Conservation (phyloP, 2,329 filamentous ascomycete species). For the Cladosporium sp. region DNA sequence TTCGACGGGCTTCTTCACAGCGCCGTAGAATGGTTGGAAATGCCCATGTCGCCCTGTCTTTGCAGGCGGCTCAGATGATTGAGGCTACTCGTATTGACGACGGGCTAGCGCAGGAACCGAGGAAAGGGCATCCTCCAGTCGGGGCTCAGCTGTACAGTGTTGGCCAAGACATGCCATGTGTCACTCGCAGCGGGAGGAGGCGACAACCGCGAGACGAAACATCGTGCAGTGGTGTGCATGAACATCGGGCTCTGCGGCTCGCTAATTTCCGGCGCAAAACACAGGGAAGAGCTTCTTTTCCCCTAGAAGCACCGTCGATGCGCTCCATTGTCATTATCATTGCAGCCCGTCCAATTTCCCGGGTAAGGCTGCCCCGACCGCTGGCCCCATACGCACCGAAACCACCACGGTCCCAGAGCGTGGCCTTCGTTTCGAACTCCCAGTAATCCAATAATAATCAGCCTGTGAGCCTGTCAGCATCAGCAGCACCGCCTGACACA, state of each 20-base stretch:
- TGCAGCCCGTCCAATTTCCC: conserved; percentile 6
- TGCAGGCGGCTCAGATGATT: not conserved
- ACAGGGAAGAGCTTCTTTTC: not conserved
- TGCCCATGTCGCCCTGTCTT: not conserved
- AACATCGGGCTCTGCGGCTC: not conserved
- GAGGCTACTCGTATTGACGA: not conserved
- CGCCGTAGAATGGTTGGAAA: not conserved
- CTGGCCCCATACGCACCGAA: not conserved
- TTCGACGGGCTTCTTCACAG: not conserved
- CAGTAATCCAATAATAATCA: not conserved
- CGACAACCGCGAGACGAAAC: not conserved
- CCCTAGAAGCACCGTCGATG: not conserved
- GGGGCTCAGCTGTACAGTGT: not conserved
- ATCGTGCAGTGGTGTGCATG: not conserved
- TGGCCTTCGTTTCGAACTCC: not conserved
- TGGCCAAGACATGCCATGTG: not conserved
- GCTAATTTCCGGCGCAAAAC: conserved; percentile 4
- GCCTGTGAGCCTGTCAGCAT: not conserved
- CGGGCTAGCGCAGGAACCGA: not conserved
- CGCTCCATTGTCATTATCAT: not conserved
- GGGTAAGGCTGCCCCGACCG: conserved; percentile 5
- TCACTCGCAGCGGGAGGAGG: not conserved
- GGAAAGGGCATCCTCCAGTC: not conserved
- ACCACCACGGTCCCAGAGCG: not conserved
- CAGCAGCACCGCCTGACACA: not conserved